Conservation (phyloP, 2,329 filamentous ascomycete species). For the Penicillium crustosum region DNA sequence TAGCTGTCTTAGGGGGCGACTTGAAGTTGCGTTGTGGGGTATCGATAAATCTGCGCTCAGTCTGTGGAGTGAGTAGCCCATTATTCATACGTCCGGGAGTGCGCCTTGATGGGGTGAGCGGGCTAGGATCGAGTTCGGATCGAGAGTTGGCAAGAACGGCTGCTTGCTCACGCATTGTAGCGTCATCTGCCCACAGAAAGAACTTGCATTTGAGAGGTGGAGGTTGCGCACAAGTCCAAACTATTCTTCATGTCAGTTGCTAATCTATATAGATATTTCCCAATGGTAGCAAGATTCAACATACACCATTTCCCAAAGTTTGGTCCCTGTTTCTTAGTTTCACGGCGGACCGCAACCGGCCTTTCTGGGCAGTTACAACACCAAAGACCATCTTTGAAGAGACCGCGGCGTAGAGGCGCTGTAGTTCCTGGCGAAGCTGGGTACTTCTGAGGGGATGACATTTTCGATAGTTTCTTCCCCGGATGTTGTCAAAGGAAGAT, state of each 20-base stretch:
- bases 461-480: slow-evolving; percentile 19
- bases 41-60: slow-evolving; percentile 24
- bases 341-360: slow-evolving; percentile 54
- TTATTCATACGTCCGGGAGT: not conserved
- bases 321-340: slow-evolving; percentile 57
- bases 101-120: slow-evolving; percentile 16
- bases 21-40: slow-evolving; percentile 14
- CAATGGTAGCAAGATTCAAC: slow-evolving; percentile 8
- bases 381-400: slow-evolving; percentile 49
- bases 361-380: slow-evolving; percentile 58
- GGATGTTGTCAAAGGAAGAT: not conserved
- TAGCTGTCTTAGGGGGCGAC: slow-evolving; percentile 28
- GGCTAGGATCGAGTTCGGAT: slow-evolving; percentile 41
- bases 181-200: slow-evolving; percentile 63
- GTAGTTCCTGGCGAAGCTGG: slow-evolving; percentile 23
- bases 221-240: slow-evolving; percentile 59
- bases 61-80: slow-evolving; percentile 39
- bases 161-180: slow-evolving; percentile 53
- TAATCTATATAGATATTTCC: not conserved
- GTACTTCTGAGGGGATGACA: slow-evolving; percentile 27
- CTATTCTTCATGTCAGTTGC: slow-evolving; percentile 23
- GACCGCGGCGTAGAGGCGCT: slow-evolving; percentile 33
- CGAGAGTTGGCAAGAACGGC: slow-evolving; percentile 52
- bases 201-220: slow-evolving; percentile 54
- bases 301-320: slow-evolving; percentile 58